These are phyloP conservation scores for Nakaseomyces kungkrabaensis DNA, from an alignment of 1,139 yeast genomes.

Conservation along the genomic window DNA sequence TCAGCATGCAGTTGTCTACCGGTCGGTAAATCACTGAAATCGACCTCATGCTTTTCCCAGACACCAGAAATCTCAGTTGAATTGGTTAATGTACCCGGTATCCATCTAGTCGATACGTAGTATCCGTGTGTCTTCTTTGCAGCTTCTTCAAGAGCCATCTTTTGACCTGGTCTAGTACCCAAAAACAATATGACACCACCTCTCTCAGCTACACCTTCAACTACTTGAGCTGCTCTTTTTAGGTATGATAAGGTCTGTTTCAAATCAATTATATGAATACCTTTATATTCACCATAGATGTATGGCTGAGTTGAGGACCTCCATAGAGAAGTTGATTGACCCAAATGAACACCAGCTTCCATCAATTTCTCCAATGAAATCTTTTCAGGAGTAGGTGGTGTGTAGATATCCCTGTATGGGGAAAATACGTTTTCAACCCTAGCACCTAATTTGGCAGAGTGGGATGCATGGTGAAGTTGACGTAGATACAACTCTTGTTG, in stretches of 20 bases:
- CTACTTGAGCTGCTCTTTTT: conserved; percentile 70
- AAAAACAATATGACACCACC: conserved; percentile 82
- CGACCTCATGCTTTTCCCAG: conserved; percentile 58
- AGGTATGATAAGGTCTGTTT: conserved; percentile 70
- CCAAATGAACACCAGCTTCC: conserved; percentile 93
- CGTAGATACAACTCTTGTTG: conserved; percentile 69
- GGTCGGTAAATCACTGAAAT: conserved; percentile 52
- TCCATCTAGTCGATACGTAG: conserved; percentile 81
- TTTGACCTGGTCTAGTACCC: conserved; percentile 76
- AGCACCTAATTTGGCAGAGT: conserved; percentile 52
- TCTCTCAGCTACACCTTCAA: conserved; percentile 67
- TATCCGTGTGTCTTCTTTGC: conserved; percentile 71
- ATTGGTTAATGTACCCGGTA: conserved; percentile 90
- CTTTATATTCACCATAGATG: conserved; percentile 79
- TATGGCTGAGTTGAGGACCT: conserved; percentile 83
- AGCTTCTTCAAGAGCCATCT: conserved; percentile 65
- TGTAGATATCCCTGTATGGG: conserved; percentile 56
- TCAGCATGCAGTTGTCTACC: conserved; percentile 43
- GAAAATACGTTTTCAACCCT: conserved; percentile 41
- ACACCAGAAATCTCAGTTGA: conserved; percentile 56
- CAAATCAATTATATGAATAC: conserved; percentile 79
- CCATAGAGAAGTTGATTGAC: conserved; percentile 74
- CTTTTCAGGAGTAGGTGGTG: conserved; percentile 46
- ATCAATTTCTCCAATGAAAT: conserved; percentile 58
- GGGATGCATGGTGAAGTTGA: conserved; percentile 44